Base-by-base conservation (phyloP, 2,329 filamentous ascomycete species). In the Diaporthe amygdali region DNA sequence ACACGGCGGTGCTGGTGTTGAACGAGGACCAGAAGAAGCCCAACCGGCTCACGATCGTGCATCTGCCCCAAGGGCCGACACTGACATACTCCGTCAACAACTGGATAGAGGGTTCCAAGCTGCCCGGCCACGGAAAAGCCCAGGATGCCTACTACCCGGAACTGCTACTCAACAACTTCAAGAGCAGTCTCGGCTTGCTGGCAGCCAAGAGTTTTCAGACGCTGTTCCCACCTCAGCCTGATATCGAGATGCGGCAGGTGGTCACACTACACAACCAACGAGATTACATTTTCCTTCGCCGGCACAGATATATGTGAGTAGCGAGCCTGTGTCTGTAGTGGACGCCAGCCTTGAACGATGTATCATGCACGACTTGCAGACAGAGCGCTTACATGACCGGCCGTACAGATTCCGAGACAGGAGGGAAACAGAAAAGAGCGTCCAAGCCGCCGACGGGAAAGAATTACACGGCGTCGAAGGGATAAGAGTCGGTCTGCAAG, bases 261-360 rank as follows among this genome's bases (percentile, higher is more conserved):
- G 91, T 98, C 10, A 98, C 96, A 0, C 83, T 98, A 66, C 95
- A 98, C 82, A 98, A 98, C 77, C 95, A 97, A 84, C 92, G 96
- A 74, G 96, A 98, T 82, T 98, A 96, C 81, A 96, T 98, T 76
- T 99, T 99, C 81, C 88, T 98, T 66, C 88, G 96, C 6, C 87
- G 95, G 30, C 71, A 73, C 66, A 71, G 71, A 69, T 73, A 73
- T 27, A 71, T 73, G 69, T 68, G 32, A 61, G 69, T 59, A 27
- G n/a, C 49, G 25, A 34, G 27, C 15, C 34, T 41, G 27, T 12
- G 39, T 47, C 20, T 34, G 66, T n/a, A 30, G 20, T 1, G 17
- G 10, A 22, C 20, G 6, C 10, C 25, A 30, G 22, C 3, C 10
- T 5, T 9, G 22, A 22, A 34, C 9, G 20, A n/a, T n/a, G 20